phyloP scores from a whole-genome alignment of 2,329 filamentous ascomycete genomes.

The Celoporthe dispersa region DNA sequence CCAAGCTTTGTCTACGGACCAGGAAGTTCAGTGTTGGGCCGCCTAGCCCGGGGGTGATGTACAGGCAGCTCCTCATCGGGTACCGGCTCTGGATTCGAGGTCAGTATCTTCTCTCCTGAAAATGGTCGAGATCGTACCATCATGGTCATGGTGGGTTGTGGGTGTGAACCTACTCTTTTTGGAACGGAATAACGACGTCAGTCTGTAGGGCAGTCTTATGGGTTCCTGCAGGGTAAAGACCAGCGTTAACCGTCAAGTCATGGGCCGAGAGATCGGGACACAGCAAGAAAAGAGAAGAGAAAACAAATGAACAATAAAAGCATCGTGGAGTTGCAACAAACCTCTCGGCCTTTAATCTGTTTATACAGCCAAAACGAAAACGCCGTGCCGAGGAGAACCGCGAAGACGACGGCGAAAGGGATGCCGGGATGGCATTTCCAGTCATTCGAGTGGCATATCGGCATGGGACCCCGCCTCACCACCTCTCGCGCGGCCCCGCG shows the following conservation, averaged over 20 bases:
- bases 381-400: not conserved
- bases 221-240: not conserved
- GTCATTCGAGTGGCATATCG: not conserved
- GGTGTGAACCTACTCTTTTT: constrained; percentile 10
- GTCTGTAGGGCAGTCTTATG: not conserved
- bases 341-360: not conserved
- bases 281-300: not conserved
- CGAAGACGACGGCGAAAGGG: not conserved
- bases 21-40: not conserved
- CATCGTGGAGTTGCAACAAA: not conserved
- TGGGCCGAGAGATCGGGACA: not conserved
- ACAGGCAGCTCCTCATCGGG: not conserved
- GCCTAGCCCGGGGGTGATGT: not conserved
- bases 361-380: constrained; percentile 3
- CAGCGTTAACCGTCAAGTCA: not conserved
- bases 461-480: not conserved
- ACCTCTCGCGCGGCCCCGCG: not conserved
- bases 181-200: not conserved
- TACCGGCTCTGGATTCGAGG: not conserved
- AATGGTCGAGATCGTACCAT: no score
- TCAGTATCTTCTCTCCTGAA: not conserved
- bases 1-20: not conserved
- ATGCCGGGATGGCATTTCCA: constrained; percentile 17
- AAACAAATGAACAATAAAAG: not conserved
- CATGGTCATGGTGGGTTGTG: not conserved